Evolutionary conservation across 345 rosid species (phyloP).

Genomic region (Pistacia vera): DNA sequence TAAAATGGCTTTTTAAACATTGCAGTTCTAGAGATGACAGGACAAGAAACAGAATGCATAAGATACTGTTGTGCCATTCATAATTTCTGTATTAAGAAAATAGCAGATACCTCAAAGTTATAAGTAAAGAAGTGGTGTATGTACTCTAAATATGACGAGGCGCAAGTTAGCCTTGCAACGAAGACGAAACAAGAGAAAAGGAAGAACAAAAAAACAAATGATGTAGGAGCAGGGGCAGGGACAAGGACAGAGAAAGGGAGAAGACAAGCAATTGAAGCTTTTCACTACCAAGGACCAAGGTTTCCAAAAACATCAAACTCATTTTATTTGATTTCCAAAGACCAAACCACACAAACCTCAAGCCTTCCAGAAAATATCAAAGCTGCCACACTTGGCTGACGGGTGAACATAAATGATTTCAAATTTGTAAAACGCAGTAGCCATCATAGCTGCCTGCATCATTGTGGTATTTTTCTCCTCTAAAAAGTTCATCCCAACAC

Average conservation of each 20-base stretch:
- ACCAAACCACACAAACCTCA: neutral
- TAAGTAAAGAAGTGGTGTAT: too few relatives aligned
- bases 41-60: too few relatives aligned
- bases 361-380: conserved; percentile 2
- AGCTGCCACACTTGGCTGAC: neutral
- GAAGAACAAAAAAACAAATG: neutral
- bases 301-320: neutral
- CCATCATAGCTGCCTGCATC: neutral
- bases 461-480: neutral
- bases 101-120: too few relatives aligned
- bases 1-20: too few relatives aligned
- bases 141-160: too few relatives aligned
- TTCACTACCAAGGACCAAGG: neutral
- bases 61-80: too few relatives aligned
- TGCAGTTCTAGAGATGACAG: too few relatives aligned
- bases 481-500: neutral
- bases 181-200: neutral
- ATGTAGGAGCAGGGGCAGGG: neutral
- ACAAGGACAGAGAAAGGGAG: neutral
- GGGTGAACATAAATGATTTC: neutral
- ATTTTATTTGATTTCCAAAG: neutral
- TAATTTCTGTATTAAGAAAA: too few relatives aligned
- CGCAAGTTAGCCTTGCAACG: neutral
- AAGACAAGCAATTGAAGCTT: too few relatives aligned
- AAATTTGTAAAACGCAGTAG: neutral